Evolutionary conservation across 495 filamentous ascomycete genomes (phyloP), one percentile per base, ranked within the genome.

Genomic region (Lentithecium fluviatile): DNA sequence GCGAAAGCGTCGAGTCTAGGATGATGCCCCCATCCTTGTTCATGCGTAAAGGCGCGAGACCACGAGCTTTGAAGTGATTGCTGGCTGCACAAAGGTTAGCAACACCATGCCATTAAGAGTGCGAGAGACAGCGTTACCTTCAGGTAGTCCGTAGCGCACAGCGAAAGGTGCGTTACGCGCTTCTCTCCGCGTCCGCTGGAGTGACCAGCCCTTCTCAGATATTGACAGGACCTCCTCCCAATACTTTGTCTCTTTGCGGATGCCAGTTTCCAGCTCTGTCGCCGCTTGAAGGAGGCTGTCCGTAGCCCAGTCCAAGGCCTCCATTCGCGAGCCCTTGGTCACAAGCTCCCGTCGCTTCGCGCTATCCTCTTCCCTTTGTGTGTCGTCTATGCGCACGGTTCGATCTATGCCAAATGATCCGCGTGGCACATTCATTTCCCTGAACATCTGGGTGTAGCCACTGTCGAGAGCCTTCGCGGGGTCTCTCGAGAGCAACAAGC

Each of bases 121-220:
- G 20, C 4, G 40, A 4, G 32, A 46, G n/a, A 29, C 60, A n/a
- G n/a, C n/a, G 56, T 32, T 49, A 82, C 83, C 81, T 77, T 95
- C 92, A 12, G 85, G 76, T 72, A 95, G 96, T 11, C 95, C 95
- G 76, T 90, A 96, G 56, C 85, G 84, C 37, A 97, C 93, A 36
- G 85, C 90, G 29, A 97, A 76, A 1, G 85, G 85, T 1, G 55
- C n/a, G 20, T 90, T 83, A 51, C 78, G 79, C 15, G 8, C 52
- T 37, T 93, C 85, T 23, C 85, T 79, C 0, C 90, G 88, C 23
- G 91, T 67, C 23, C 87, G 79, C 64, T 83, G 90, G 7, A 96
- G 69, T 23, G 88, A 82, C 93, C 94, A 99, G 2, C 91, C 89
- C 26, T 85, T 84, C 43, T 91, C 82, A 62, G 85, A 88, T 25